These are phyloP conservation scores for Pseudozyma thailandica DNA, from an alignment of 1,284 basidiomycete species.

Conservation along the genomic window DNA sequence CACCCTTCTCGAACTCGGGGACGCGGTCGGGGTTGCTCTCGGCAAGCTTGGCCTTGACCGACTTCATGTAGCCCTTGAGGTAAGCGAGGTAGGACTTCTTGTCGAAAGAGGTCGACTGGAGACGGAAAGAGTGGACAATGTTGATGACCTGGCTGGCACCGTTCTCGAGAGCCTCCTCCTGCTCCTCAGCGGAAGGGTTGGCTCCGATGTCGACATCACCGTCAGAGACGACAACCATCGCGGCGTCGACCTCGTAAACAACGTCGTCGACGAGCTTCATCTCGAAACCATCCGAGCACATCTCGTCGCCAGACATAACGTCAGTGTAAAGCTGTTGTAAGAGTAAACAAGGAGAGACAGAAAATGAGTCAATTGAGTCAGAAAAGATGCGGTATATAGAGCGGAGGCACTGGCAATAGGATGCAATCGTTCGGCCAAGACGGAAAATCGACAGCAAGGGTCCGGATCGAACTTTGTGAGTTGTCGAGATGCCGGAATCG, in stretches of 20 bases:
- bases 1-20: conserved; percentile 84
- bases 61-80: conserved; percentile 90
- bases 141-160: conserved; percentile 84
- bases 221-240: conserved; percentile 78
- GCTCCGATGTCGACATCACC: conserved; percentile 92
- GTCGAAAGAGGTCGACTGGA: conserved; percentile 85
- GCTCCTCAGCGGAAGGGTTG: conserved; percentile 80
- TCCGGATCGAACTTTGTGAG: too few species aligned
- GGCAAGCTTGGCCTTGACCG: conserved; percentile 74
- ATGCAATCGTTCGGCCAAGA: too few species aligned
- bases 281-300: conserved; percentile 70
- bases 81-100: conserved; percentile 88
- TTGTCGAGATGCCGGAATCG: too few species aligned
- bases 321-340: conserved; percentile 75
- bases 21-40: conserved; percentile 76
- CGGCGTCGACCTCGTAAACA: conserved; percentile 90
- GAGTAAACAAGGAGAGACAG: neutral
- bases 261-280: conserved; percentile 86
- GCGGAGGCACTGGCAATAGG: too few species aligned
- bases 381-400: neutral
- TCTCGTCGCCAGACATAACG: conserved; percentile 84
- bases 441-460: too few species aligned
- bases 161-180: conserved; percentile 83
- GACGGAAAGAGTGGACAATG: conserved; percentile 90
- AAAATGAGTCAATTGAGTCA: conserved; percentile 2